These are phyloP conservation scores for Vaccinium darrowii DNA, from an alignment of 148 eudicot species.

Conservation along the genomic window DNA sequence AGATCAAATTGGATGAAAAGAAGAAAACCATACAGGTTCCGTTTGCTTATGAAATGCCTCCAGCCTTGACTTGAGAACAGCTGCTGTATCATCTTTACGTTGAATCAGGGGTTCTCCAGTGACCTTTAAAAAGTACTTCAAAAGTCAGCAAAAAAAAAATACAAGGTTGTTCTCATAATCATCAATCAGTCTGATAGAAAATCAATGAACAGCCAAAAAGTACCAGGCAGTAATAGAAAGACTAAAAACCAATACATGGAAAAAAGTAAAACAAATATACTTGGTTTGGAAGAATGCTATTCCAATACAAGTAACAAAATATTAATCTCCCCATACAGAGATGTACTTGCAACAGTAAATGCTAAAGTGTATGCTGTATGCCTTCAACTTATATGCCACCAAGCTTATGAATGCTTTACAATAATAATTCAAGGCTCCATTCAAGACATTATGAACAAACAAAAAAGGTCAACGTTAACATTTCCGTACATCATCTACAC, in stretches of 20 bases:
- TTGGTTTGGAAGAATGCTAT: slow-evolving; percentile 10
- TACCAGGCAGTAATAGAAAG: not conserved
- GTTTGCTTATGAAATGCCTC: slow-evolving; percentile 72
- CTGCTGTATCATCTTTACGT: slow-evolving; percentile 93
- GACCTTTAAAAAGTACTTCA: slow-evolving; percentile 46
- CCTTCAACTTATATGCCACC: not conserved
- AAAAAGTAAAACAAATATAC: not conserved
- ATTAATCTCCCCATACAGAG: not conserved
- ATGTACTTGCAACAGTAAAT: not conserved
- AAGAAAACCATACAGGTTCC: slow-evolving; percentile 63
- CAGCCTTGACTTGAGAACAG: slow-evolving; percentile 87
- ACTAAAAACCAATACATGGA: not conserved
- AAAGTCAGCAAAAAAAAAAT: not conserved
- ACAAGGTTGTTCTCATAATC: not conserved
- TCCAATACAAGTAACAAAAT: not conserved
- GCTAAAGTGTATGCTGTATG: slow-evolving; percentile 7
- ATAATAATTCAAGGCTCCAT: not conserved
- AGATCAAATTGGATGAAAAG: slow-evolving; percentile 7
- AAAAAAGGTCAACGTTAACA: not conserved
- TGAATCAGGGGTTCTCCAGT: slow-evolving; percentile 95
- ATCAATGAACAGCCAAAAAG: slow-evolving; percentile 9
- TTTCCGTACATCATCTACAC: slow-evolving; percentile 66
- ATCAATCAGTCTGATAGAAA: not conserved
- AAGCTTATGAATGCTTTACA: not conserved
- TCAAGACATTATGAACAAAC: not conserved